Percentiles rank a stretch among this genome's conserved stretches.
Evolutionary conservation across 2,329 filamentous ascomycete genomes (phyloP).

Genomic region (Penicillium sp.): DNA sequence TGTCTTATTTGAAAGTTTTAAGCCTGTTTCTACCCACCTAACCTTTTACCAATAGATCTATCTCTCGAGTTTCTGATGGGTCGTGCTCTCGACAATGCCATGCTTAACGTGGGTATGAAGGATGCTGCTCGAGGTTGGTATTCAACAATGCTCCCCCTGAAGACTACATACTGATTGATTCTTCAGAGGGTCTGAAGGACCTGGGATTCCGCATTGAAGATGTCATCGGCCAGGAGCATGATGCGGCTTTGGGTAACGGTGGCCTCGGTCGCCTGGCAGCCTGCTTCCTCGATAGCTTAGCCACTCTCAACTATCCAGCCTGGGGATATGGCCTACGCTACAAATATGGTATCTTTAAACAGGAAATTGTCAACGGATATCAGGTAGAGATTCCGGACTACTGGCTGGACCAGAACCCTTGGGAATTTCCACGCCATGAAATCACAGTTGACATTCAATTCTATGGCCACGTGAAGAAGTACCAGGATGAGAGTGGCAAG

Average conservation of each 20-base stretch:
- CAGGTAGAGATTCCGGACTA: constrained; percentile 98
- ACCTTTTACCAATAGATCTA: constrained; percentile 60
- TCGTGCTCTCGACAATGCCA: constrained; percentile 93
- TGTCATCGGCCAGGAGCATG: constrained; percentile 90
- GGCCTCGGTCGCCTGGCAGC: constrained; percentile 92
- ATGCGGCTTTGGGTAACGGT: constrained; percentile 94
- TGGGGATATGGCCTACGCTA: constrained; percentile 98
- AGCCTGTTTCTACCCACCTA: not conserved
- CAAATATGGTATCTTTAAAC: constrained; percentile 98
- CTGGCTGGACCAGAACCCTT: constrained; percentile 99
- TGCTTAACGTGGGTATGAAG: constrained; percentile 93
- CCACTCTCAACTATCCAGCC: constrained; percentile 90
- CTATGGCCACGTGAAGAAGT: constrained; percentile 81
- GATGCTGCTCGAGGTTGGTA: constrained; percentile 74
- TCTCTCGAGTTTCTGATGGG: constrained; percentile 99
- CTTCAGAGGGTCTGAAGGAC: constrained; percentile 76
- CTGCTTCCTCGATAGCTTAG: constrained; percentile 95
- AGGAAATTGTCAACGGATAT: constrained; percentile 97
- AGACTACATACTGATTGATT: constrained; percentile 23
- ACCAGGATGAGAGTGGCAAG: constrained; percentile 75
- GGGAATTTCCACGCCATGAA: constrained; percentile 96
- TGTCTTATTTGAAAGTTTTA: constrained; percentile 22
- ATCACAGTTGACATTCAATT: constrained; percentile 97
- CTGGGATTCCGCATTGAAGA: constrained; percentile 98
- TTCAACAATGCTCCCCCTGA: constrained; percentile 7